These are phyloP conservation scores for Teratosphaeriaceae sp. DNA, from an alignment of 2,329 filamentous ascomycete genomes.

Conservation along the genomic window DNA sequence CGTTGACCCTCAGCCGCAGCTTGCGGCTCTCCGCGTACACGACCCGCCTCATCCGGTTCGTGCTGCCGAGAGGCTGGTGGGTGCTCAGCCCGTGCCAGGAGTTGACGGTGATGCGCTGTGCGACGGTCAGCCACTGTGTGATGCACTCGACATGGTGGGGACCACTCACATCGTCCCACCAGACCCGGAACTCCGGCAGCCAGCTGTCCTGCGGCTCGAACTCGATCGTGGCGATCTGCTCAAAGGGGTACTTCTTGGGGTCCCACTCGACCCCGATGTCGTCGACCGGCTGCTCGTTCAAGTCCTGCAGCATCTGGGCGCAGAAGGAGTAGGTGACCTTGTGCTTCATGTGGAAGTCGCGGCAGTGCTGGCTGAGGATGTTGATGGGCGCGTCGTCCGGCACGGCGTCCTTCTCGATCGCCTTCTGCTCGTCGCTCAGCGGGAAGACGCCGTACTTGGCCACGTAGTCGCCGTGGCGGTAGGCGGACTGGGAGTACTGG, in stretches of 20 bases:
- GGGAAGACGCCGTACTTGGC: constrained; percentile 30
- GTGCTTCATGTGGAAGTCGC: constrained; percentile 27
- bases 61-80: constrained; percentile 34
- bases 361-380: constrained; percentile 26
- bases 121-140: too few relatives aligned
- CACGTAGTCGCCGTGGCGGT: constrained; percentile 29
- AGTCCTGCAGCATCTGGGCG: constrained; percentile 28
- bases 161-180: constrained; percentile 39
- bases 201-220: constrained; percentile 36
- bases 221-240: constrained; percentile 30
- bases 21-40: constrained; percentile 37
- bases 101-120: constrained; percentile 33
- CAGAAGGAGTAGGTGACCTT: constrained; percentile 30
- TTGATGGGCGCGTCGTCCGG: constrained; percentile 26
- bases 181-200: constrained; percentile 34
- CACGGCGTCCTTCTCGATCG: constrained; percentile 21
- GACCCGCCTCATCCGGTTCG: constrained; percentile 35
- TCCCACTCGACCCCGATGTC: constrained; percentile 30
- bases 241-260: constrained; percentile 27
- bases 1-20: constrained; percentile 34
- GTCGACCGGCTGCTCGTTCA: constrained; percentile 29
- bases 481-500: constrained; percentile 29
- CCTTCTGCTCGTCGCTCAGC: constrained; percentile 22
- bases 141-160: too few relatives aligned
- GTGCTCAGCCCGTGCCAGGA: constrained; percentile 34